These are phyloP conservation scores for Oryza coarctata DNA, from an alignment of 176 grass and related monocot genomes.

Conservation along the genomic window DNA sequence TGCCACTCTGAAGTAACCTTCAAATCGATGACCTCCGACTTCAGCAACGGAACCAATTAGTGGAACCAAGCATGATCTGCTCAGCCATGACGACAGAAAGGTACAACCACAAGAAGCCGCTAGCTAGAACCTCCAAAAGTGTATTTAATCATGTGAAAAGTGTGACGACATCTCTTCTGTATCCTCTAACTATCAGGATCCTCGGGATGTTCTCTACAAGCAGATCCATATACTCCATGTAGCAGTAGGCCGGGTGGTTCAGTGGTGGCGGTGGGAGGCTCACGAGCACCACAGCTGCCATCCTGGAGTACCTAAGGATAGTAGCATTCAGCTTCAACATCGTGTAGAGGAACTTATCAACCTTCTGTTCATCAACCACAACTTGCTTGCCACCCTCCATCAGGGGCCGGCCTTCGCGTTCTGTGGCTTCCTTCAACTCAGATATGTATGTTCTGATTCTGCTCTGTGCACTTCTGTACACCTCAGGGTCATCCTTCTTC, in stretches of 20 bases:
- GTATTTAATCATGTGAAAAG: constrained; percentile 66
- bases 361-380: constrained; percentile 73
- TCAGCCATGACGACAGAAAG: neutral
- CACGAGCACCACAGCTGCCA: constrained; percentile 79
- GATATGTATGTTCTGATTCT: constrained; percentile 62
- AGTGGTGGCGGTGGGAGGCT: constrained; percentile 80
- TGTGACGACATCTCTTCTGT: constrained; percentile 88
- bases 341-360: constrained; percentile 79
- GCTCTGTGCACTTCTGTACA: constrained; percentile 50
- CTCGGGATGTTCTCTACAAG: constrained; percentile 76
- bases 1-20: neutral
- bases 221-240: constrained; percentile 98
- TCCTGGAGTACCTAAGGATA: constrained; percentile 78
- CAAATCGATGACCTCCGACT: neutral
- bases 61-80: neutral
- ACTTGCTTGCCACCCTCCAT: constrained; percentile 63
- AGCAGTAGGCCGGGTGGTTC: constrained; percentile 80
- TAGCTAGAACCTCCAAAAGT: neutral
- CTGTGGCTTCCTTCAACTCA: constrained; percentile 55
- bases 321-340: constrained; percentile 83
- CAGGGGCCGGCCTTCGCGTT: constrained; percentile 51
- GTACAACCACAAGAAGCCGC: neutral
- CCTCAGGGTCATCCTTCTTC: constrained; percentile 68
- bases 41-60: neutral
- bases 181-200: constrained; percentile 91